phyloP scores from a whole-genome alignment of 257 asterid genomes.

The Petunia secreta region DNA sequence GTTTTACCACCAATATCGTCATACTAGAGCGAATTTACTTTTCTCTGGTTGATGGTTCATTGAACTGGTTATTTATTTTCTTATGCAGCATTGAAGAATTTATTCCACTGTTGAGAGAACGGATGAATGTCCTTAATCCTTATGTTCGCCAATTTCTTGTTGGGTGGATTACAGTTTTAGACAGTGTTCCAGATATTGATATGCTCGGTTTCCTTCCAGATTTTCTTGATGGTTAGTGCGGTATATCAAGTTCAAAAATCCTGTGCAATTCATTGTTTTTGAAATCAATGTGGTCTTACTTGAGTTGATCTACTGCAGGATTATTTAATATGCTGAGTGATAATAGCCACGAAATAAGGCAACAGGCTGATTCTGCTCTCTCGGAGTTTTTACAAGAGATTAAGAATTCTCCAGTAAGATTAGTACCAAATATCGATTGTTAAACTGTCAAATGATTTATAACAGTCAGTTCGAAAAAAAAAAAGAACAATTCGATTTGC shows the following conservation, averaged over 20 bases:
- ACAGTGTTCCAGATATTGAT: conserved; percentile 99
- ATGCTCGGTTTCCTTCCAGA: conserved; percentile 99
- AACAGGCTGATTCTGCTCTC: conserved; percentile 99
- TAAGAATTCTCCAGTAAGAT: conserved; percentile 96
- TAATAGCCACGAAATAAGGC: conserved; percentile 96
- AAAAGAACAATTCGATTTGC: neutral
- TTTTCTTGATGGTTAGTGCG: conserved; percentile 92
- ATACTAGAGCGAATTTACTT: conserved; percentile 5
- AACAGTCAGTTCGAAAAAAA: neutral
- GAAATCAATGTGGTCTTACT: conserved; percentile 28
- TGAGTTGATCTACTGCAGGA: conserved; percentile 56
- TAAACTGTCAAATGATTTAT: neutral
- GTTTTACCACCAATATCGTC: conserved; percentile 18
- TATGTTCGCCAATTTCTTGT: conserved; percentile 98
- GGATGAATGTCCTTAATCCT: conserved; percentile 97
- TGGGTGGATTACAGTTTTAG: conserved; percentile 99
- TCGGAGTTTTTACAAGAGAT: conserved; percentile 99
- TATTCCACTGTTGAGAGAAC: conserved; percentile 92
- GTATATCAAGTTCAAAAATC: conserved; percentile 19
- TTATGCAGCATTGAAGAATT: conserved; percentile 92
- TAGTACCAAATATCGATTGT: neutral
- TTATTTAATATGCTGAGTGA: conserved; percentile 98
- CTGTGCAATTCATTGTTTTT: conserved; percentile 24
- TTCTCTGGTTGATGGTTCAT: conserved; percentile 10
- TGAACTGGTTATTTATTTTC: conserved; percentile 23